Evolutionary conservation across 352 stramenopile species (phyloP), one percentile per base, ranked within the genome.

Genomic region (Peronospora destructor): DNA sequence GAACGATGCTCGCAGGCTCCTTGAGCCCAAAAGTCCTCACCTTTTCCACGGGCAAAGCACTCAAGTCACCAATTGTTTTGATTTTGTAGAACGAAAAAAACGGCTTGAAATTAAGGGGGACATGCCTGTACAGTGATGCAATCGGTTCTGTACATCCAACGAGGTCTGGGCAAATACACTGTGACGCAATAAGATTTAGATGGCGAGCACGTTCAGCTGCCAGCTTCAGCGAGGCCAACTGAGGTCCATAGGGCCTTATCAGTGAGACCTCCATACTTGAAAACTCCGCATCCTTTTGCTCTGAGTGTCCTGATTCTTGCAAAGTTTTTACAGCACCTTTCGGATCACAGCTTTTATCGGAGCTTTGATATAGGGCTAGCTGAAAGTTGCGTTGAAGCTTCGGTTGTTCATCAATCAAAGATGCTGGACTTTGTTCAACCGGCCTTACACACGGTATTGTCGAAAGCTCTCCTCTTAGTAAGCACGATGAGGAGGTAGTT

Each of bases 71-170:
- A 23, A 91, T 68, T 0, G 77, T 88, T 28, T 76, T 71, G 42
- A 91, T 70, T 42, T 85, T 82, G 62, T 80, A 76, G 9, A 81
- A 83, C 14, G 64, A 66, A 25, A 81, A 74, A 34, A 89, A 68
- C 16, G 56, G 65, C 13, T 73, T 59, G 39, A 88, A 84, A 4
- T 46, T 59, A 17, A 79, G 56, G 0, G 80, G 69, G 16, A 91
- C 76, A 50, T 84, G 61, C 4, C 56, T 49, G 44, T 79, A 73
- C 1, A 88, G 42, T 8, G 45, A 53, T 10, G 70, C 49, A 34
- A 89, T 80, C 11, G 59, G 46, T 51, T 87, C 75, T 3, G 54
- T 68, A 36, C 63, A 84, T 30, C 43, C 46, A 16, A 67, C 53
- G 0, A 91, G 59, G 6, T 73, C 61, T 4, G 73, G 66, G 17